Base-by-base conservation (phyloP, 768 basidiomycete genomes). In the Plicaturopsis crispa region DNA sequence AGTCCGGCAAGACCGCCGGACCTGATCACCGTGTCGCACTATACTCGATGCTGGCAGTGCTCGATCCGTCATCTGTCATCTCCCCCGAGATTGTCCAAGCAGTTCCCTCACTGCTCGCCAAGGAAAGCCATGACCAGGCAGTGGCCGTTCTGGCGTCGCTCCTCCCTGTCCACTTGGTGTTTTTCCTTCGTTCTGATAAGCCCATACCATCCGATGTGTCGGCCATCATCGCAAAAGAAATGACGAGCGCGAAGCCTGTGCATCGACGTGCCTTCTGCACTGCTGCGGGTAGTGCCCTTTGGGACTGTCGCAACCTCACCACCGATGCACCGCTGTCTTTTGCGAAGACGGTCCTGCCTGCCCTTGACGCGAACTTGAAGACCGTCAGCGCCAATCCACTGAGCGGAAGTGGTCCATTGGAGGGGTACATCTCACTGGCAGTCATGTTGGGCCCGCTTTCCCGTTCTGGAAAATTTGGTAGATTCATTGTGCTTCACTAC, bases 21-120 rank as follows among this genome's bases (percentile, higher is more conserved):
- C 73, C 85, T 2, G 94, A 94, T 40, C 91, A 98, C 54, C 79
- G 93, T 13, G 56, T 79, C 4, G 67, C 83, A 0, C 65, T 98
- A 6, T 93, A 89, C 60, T 70, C 75, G 1, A 89, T 98, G 80
- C 67, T 91, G 2, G 60, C 69, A 2, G 52, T 52, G 36, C 44
- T 91, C 1, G 57, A 63, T 0, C 67, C 80, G 3, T 73, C 73
- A 4, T 47, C 63, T 3, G 43, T 58, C 0, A 59, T 80, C 1
- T 74, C 89, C 0, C 50, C 70, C 31, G 56, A 60, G 4, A 52
- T 69, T 20, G 47, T 70, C n/a, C 56, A 66, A 24, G 55, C 64
- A 1, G 54, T 73, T 8, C 59, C 69, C 2, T 49, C 62, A 0
- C 53, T 78, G 12, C 57, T 80, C 33, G 50, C 65, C 2, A 99